Evolutionary conservation across 331 rosid species (phyloP), one percentile per base, ranked within the genome.

Genomic region (Erythrophleum ivorense): DNA sequence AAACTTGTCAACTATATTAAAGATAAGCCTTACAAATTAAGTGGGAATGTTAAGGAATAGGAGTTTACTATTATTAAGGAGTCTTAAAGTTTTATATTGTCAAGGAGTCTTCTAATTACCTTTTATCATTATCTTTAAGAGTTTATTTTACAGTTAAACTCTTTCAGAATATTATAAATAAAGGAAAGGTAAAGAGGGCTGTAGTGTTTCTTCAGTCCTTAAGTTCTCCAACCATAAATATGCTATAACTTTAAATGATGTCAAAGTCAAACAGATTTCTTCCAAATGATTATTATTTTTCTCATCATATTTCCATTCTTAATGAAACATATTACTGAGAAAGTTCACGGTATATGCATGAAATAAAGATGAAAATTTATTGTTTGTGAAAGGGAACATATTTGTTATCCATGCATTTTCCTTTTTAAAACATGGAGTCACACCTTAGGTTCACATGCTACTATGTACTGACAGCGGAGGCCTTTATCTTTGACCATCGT

Each of bases 401-500:
- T 67, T 62, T 77, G 34, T 34, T n/a, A 55, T 54, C 79, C 68
- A 71, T 36, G 38, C 66, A 71, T 68, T 78, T 71, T 24, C 40
- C 40, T 41, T 50, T 36, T 43, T 2, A 58, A 69, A 52, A 54
- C 63, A 81, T 24, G 58, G 50, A 73, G 21, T 43, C 76, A 53
- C 75, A 95, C 99, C 96, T 89, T 86, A 64, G 99, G 99, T 89
- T 95, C 99, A 87, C 97, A 93, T 78, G 99, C 99, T 84, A 95
- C 97, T 70, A 95, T 82, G 85, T 93, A 95, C 84, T 93, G 98
- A 78, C 99, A 95, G 78, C 94, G 94, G 72, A 95, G 89, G 80
- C 99, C 99, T 87, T 95, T 95, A 85, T 95, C 99, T 87, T 91
- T 95, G 87, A 95, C 98, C 98, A 93, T 95, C 74, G 97, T 54